Percentiles rank a stretch among this genome's conserved stretches.
Conservation (phyloP, 2,329 filamentous ascomycete species). For the Microcyclosporella mali region DNA sequence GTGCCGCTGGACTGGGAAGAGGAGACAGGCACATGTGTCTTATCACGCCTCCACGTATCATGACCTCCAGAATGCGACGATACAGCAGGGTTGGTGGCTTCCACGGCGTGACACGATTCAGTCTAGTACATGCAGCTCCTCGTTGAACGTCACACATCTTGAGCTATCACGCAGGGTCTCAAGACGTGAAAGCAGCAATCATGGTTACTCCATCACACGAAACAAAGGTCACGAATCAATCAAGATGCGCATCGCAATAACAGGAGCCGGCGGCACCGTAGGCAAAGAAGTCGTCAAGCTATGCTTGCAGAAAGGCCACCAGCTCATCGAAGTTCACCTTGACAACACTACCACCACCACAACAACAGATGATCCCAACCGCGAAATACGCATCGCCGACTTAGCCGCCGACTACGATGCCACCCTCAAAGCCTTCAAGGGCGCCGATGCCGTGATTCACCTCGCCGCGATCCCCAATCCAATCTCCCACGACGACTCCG, state of each 20-base stretch:
- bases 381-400: slow-evolving; percentile 33
- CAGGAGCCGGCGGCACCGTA: slow-evolving; percentile 33
- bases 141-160: too few species aligned
- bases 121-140: too few species aligned
- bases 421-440: slow-evolving; percentile 29
- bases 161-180: too few species aligned
- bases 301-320: slow-evolving; percentile 29
- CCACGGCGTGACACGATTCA: too few species aligned
- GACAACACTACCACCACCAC: slow-evolving; percentile 18
- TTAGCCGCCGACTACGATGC: slow-evolving; percentile 31
- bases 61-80: too few species aligned
- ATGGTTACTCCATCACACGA: too few species aligned
- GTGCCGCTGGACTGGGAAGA: too few species aligned
- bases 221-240: too few species aligned
- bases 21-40: too few species aligned
- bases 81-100: too few species aligned
- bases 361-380: slow-evolving; percentile 27
- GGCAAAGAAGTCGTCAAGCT: slow-evolving; percentile 29
- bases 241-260: slow-evolving; percentile 38
- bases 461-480: slow-evolving; percentile 36
- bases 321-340: slow-evolving; percentile 33
- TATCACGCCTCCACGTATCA: too few species aligned
- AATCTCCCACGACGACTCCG: slow-evolving; percentile 28
- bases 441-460: slow-evolving; percentile 36
- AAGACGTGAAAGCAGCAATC: too few species aligned